A percentile compares a stretch with the other conserved stretches of the same genome.
Evolutionary conservation across 176 grass and related monocot species (phyloP).

Genomic region (Carex cristatella): DNA sequence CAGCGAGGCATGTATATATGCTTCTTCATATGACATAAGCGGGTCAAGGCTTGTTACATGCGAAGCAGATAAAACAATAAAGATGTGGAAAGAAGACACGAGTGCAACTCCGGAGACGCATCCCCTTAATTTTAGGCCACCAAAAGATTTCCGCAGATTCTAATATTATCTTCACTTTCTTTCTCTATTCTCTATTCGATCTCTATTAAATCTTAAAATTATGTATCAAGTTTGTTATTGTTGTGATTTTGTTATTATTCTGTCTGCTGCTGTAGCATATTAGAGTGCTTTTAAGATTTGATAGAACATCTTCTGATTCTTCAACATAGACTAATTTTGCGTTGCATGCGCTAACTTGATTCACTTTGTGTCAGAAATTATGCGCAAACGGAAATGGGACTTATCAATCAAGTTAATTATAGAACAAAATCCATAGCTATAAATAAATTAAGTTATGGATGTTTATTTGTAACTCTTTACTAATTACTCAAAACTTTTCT

Average conservation of each 20-base stretch:
- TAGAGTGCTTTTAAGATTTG: not conserved
- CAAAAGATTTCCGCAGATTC: constrained; percentile 64
- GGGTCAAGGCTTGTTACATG: constrained; percentile 81
- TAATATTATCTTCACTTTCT: too few species aligned
- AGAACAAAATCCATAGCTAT: too few species aligned
- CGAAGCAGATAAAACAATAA: constrained; percentile 94
- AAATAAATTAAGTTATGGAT: too few species aligned
- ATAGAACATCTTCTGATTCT: not conserved
- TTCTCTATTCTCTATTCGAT: too few species aligned
- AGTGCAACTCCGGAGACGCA: constrained; percentile 76
- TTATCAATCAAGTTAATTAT: too few species aligned
- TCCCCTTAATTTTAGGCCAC: constrained; percentile 90
- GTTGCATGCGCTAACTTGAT: too few species aligned
- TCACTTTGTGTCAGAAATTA: too few species aligned
- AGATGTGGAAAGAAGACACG: constrained; percentile 96
- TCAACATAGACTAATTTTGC: not conserved
- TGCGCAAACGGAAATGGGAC: too few species aligned
- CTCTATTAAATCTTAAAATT: not conserved
- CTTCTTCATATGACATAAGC: constrained; percentile 75
- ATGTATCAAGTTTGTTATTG: too few species aligned
- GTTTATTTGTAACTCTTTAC: too few species aligned
- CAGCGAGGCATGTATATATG: constrained; percentile 92
- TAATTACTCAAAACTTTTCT: too few species aligned
- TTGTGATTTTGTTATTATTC: not conserved
- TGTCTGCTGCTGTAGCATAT: too few species aligned